Evolutionary conservation across 2,329 filamentous ascomycete species (phyloP), one percentile per base, ranked within the genome.

Genomic region (Pseudocercospora crystallina): DNA sequence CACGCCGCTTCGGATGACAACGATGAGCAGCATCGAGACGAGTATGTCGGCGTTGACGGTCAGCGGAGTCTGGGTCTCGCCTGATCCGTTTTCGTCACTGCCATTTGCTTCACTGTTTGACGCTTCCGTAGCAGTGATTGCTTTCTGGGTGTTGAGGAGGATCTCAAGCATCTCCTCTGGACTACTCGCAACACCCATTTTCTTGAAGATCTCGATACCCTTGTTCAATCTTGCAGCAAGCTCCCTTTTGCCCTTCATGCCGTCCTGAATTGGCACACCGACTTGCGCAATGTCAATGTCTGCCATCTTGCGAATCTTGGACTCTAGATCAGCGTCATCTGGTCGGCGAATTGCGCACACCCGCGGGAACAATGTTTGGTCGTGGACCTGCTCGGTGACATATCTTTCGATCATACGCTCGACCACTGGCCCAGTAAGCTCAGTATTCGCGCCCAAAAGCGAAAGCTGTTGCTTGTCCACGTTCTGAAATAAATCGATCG

Each of bases 391-490:
- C 67, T 97, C 94, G 0, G 89, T 84, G 36, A 99, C 84, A 71
- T 99, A 96, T 41, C 90, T 85, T 71, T 99, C 94, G 58, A 99
- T 96, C 63, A 99, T 79, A 54, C 89, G 85, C 72, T 99, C 95
- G 1, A 99, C 91, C 8, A 95, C 75, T 1, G 91, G 89, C 0
- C 94, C 92, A 0, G 94, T 97, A 44, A 99, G 74, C 66, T 96
- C 90, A 2, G 95, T 99, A 1, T 90, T 96, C 4, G 91, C 89
- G 13, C 91, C 94, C 4, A 99, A 78, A 32, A 95, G 79, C 2
- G 92, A 96, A 26, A 99, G 76, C 64, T 97, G 94, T 63, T 95
- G 89, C 69, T 96, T 96, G 68, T 99, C 94, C 5, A 99, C 92
- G 53, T 85, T 85, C 64, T 97, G 92, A 60, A 99, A 99, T 1